These are phyloP conservation scores for Leucocoprinus birnbaumii DNA, from an alignment of 768 basidiomycete species.

Conservation along the genomic window DNA sequence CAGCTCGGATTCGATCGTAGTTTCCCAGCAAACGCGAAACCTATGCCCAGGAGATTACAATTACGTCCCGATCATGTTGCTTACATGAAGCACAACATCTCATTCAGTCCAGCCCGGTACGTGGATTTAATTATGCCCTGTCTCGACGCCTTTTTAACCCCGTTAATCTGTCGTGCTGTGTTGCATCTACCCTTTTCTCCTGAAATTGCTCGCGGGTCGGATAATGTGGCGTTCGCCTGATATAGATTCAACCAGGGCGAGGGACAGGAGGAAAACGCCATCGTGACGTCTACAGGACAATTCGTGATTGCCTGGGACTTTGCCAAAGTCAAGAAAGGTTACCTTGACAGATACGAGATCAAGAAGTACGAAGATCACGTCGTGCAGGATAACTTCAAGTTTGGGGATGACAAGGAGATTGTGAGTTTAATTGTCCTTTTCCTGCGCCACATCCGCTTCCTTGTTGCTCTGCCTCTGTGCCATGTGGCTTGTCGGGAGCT, in stretches of 20 bases:
- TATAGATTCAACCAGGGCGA: slow-evolving; percentile 89
- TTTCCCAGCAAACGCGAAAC: slow-evolving; percentile 94
- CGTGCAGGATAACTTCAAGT: slow-evolving; percentile 97
- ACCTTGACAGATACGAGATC: slow-evolving; percentile 90
- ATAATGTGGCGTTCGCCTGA: slow-evolving; percentile 2
- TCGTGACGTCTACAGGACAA: slow-evolving; percentile 90
- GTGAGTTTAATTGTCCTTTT: slow-evolving; percentile 42
- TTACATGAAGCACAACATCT: slow-evolving; percentile 86
- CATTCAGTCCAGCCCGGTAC: slow-evolving; percentile 92
- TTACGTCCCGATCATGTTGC: slow-evolving; percentile 90
- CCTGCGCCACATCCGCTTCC: neutral
- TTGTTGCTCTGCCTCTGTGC: too few species aligned
- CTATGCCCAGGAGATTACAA: slow-evolving; percentile 84
- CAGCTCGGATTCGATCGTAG: slow-evolving; percentile 88
- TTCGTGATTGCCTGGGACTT: slow-evolving; percentile 98
- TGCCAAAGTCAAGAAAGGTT: slow-evolving; percentile 89
- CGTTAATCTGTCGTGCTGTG: neutral
- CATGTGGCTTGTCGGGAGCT: too few species aligned
- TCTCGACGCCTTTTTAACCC: neutral
- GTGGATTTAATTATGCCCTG: slow-evolving; percentile 6
- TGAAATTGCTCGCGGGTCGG: neutral
- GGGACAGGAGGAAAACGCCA: slow-evolving; percentile 88
- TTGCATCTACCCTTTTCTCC: too few species aligned
- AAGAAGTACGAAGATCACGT: slow-evolving; percentile 94
- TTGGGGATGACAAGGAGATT: slow-evolving; percentile 96